These are phyloP conservation scores for Eremochloa ophiuroides DNA, from an alignment of 176 grass and related monocot species.

Conservation along the genomic window DNA sequence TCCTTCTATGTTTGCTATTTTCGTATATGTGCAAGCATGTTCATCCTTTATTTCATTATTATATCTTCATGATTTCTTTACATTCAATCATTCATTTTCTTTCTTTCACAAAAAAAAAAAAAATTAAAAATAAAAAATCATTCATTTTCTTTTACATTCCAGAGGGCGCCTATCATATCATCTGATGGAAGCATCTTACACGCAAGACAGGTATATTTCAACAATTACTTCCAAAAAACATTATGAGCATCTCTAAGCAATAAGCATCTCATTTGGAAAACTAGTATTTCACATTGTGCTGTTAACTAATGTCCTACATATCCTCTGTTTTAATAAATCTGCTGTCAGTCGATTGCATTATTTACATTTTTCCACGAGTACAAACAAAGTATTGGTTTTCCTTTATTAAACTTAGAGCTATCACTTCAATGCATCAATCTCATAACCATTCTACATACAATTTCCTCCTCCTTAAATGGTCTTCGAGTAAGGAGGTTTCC, in stretches of 20 bases:
- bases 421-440: not conserved
- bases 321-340: not conserved
- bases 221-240: not conserved
- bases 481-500: too few species aligned
- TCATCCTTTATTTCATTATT: not conserved
- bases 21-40: not conserved
- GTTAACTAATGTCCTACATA: not conserved
- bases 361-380: not conserved
- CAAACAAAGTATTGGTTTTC: not conserved
- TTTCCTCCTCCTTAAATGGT: not conserved
- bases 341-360: not conserved
- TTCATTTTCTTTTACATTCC: not conserved
- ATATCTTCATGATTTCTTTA: not conserved
- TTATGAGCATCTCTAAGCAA: not conserved
- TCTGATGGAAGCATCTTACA: constrained; percentile 60
- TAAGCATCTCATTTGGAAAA: not conserved
- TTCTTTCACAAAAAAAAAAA: too few species aligned
- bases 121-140: too few species aligned
- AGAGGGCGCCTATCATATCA: constrained; percentile 64
- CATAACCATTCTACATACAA: not conserved
- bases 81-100: too few species aligned
- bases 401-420: not conserved
- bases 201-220: constrained; percentile 51
- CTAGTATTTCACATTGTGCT: not conserved
- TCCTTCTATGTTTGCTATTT: not conserved